Conservation (phyloP, 163 green algal genomes). For the Smithsoniella earleae region DNA sequence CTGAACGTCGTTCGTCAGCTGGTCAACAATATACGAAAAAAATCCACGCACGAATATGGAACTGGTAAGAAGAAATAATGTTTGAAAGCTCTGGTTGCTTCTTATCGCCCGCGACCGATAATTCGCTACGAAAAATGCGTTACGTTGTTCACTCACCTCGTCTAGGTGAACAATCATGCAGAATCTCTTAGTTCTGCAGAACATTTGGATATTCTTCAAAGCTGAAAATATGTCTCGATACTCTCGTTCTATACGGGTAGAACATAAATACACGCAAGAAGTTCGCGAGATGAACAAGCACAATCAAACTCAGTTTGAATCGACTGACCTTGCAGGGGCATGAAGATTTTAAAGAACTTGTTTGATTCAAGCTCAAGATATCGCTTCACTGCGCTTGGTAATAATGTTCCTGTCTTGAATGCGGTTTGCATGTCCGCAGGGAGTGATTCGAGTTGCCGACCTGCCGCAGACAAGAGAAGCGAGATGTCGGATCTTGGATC, state of each 20-base stretch:
- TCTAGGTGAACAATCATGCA: too few species aligned
- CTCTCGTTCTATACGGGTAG: too few species aligned
- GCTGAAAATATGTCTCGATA: neutral
- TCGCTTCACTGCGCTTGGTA: conserved; percentile 52
- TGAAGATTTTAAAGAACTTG: conserved; percentile 41
- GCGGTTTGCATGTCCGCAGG: conserved; percentile 25
- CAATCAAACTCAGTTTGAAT: neutral
- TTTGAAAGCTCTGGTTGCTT: too few species aligned
- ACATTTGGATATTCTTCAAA: conserved; percentile 32
- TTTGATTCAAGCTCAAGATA: conserved; percentile 64
- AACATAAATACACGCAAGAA: conserved; percentile 5
- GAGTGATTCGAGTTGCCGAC: neutral
- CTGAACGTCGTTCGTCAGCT: too few species aligned
- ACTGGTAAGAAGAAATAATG: too few species aligned
- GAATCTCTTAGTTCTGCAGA: conserved; percentile 48
- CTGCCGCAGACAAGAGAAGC: neutral
- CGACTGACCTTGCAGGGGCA: conserved; percentile 45
- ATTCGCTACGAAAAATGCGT: too few species aligned
- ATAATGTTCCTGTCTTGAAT: conserved; percentile 33
- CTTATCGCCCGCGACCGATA: too few species aligned
- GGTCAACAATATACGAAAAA: too few species aligned
- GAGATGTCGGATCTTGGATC: conserved; percentile 18
- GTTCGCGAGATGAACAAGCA: neutral
- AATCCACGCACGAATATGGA: too few species aligned
- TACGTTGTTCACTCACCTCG: too few species aligned